Conservation (phyloP, 106 monocot species). For the Acanthochlamys bracteata region DNA sequence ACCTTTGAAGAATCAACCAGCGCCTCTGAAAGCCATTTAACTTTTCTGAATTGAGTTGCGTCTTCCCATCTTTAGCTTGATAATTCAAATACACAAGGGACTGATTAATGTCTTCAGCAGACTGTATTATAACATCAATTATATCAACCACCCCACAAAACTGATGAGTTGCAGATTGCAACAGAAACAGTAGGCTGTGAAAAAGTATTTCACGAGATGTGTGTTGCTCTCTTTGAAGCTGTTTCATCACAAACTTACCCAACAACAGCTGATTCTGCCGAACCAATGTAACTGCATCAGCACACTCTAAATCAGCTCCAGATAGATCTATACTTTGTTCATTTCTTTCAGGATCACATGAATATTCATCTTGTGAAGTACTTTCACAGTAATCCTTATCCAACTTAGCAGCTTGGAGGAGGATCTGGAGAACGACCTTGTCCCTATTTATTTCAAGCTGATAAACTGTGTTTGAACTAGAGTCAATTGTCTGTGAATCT, state of each 20-base stretch:
- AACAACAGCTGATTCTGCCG: constrained; percentile 75
- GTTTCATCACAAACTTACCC: constrained; percentile 61
- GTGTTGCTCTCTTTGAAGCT: constrained; percentile 55
- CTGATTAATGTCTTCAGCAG: constrained; percentile 58
- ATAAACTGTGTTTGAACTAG: constrained; percentile 32
- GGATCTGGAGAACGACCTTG: constrained; percentile 69
- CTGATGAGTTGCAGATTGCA: constrained; percentile 70
- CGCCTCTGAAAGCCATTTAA: constrained; percentile 48
- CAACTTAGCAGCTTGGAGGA: constrained; percentile 74
- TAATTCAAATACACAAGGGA: constrained; percentile 36
- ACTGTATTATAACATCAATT: constrained; percentile 67
- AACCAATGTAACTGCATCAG: constrained; percentile 88
- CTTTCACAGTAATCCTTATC: constrained; percentile 37
- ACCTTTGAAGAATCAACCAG: constrained; percentile 73
- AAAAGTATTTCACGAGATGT: constrained; percentile 73
- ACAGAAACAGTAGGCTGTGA: constrained; percentile 68
- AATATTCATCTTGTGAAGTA: constrained; percentile 13
- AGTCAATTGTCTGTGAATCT: constrained; percentile 23
- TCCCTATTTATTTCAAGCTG: constrained; percentile 79
- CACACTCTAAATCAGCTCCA: constrained; percentile 34
- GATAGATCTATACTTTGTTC: constrained; percentile 20
- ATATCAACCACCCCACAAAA: constrained; percentile 54
- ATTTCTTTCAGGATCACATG: constrained; percentile 18
- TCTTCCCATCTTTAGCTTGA: constrained; percentile 31
- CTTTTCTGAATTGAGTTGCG: constrained; percentile 42